Evolutionary conservation across 345 rosid species (phyloP), one percentile per base, ranked within the genome.

Genomic region (Gossypium raimondii): DNA sequence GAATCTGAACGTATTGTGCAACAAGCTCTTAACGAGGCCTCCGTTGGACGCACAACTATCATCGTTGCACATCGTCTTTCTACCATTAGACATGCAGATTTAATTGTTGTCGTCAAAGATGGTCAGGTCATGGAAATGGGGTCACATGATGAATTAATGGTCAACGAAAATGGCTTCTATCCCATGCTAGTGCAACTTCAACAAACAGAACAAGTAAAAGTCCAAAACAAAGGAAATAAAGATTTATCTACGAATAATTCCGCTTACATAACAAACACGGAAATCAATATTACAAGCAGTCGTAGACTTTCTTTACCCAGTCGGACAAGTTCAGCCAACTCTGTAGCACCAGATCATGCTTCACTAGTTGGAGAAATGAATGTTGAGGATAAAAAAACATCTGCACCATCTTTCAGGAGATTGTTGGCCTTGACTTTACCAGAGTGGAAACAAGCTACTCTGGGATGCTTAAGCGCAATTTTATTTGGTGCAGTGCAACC

Each of bases 31-130:
- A 90, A 92, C 64, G 86, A 76, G 24, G 93, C 92, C 2, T 81
- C 89, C 1, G 34, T 90, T 0, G 95, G 95, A 1, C 85, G 91
- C 18, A 92, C 95, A 20, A 90, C 95, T 5, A 86, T 92, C 3
- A 63, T 90, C 66, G 79, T 92, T 0, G 92, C 97, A 2, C 97
- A 92, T 73, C 92, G 93, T 17, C 89, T 92, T 69, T 92, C 97
- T 17, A 89, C 95, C 20, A 85, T 92, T 73, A 84, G 88, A 2
- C 80, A 87, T 8, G 95, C 93, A 4, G 86, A 90, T 63, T 43
- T 83, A 59, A 89, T 92, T 56, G 82, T 83, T 0, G 89, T 89
- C 3, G 78, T 92, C 9, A 84, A 84, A 8, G 76, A 78, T 5
- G 92, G 95, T 16, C 83, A 72, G n/a, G 73, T 86, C 24, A 76